These are phyloP conservation scores for Coelastrella sp. DNA, from an alignment of 139 green algal genomes.

Conservation along the genomic window DNA sequence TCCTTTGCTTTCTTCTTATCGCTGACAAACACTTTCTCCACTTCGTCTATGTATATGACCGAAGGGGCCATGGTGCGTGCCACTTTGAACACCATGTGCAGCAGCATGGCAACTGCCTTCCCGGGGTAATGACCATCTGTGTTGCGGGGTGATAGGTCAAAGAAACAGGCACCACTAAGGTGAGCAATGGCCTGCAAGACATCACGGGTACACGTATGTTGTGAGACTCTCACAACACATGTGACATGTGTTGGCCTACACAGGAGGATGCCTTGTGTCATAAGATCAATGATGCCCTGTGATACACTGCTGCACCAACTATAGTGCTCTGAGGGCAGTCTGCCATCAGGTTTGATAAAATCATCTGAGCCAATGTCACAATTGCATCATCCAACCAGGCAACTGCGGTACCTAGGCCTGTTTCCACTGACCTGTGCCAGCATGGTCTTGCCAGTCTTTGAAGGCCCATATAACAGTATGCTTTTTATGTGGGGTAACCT, in stretches of 20 bases:
- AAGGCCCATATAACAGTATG: conserved; percentile 87
- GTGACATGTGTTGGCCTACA: too few species aligned
- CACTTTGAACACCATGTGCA: conserved; percentile 91
- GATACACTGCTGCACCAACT: too few species aligned
- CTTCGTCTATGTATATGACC: conserved; percentile 92
- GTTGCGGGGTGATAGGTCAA: conserved; percentile 87
- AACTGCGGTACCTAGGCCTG: too few species aligned
- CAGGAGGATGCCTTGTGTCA: too few species aligned
- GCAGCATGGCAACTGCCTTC: conserved; percentile 86
- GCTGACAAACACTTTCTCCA: conserved; percentile 91
- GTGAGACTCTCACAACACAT: too few species aligned
- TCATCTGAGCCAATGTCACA: too few species aligned
- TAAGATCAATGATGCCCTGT: too few species aligned
- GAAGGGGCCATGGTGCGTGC: conserved; percentile 82
- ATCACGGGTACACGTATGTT: too few species aligned
- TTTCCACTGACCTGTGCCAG: conserved; percentile 80
- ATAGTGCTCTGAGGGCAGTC: too few species aligned
- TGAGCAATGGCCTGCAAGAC: conserved; percentile 67
- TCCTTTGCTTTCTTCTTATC: conserved; percentile 90
- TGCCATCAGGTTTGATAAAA: too few species aligned
- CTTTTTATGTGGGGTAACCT: conserved; percentile 67
- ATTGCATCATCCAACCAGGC: too few species aligned
- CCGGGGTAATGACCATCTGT: conserved; percentile 88
- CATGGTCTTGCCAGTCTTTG: conserved; percentile 87
- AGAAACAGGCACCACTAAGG: conserved; percentile 78